These are phyloP conservation scores for barrel medic (Medicago truncatula) DNA, from an alignment of 306 rosid genomes.

Conservation along the genomic window MtrunA17r5.0-ANR NC_053044.1:48274001-48274500, in stretches of 20 bases:
- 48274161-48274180: not conserved
- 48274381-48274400: not conserved
- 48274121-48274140: slow-evolving; percentile 1
- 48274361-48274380: not conserved
- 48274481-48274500: slow-evolving; percentile 60
- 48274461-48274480: slow-evolving; percentile 51
- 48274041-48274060: too few species aligned
- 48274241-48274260: not conserved
- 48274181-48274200: not conserved
- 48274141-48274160: not conserved
- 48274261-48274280: not conserved
- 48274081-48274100: not conserved
- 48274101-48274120: not conserved
- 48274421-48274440: slow-evolving; percentile 54
- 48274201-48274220: not conserved
- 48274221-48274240: not conserved
- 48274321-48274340: slow-evolving; percentile 1
- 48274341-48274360: slow-evolving; percentile 18
- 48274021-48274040: too few species aligned
- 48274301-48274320: slow-evolving; percentile 43
- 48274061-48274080: not conserved
- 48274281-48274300: slow-evolving; percentile 39
- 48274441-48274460: slow-evolving; percentile 55
- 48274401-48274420: slow-evolving; percentile 24
- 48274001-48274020: too few species aligned